Base-by-base conservation (phyloP, 2,329 filamentous ascomycete species). In the Shiraia sp. region DNA sequence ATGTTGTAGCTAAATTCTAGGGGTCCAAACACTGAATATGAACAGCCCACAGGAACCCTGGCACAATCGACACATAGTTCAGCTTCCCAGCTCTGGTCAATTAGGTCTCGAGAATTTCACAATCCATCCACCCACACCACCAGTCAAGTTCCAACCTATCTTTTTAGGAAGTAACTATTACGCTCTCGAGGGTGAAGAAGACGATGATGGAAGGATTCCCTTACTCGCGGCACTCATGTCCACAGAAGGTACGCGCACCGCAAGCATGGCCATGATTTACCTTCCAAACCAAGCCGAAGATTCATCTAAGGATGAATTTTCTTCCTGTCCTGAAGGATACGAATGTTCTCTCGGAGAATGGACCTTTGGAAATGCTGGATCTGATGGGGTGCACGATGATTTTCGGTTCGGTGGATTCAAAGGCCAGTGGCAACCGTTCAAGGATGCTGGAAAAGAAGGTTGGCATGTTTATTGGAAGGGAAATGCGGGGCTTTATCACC, bases 61-160 rank as follows among this genome's bases (percentile, higher is more conserved):
- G 53, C 38, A 58, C 34, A 28, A 42, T 8, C 54, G 48, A 16
- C 33, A 39, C 26, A 26, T 60, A 8, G 42, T 57, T 15, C 30
- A 24, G 4, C 39, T 63, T 3, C 53, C 56, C 9, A 40, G 37
- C 2, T 40, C 45, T 27, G 23, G 45, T 1, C 39, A 30, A 9
- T 42, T 59, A 5, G 59, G 58, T 10, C 44, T 63, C 22, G 56
- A 63, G 31, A 60, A 63, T 43, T 59, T 56, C 36, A 63, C 57
- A 8, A 32, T 59, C 4, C 43, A 51, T 16, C 55, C 57, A 3
- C 25, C 36, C 10, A 55, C 56, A n/a, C 40, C 45, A 6, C 45
- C 45, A 10, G 13, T 55, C 23, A 36, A 36, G 7, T 48, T 59
- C 34, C 13, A 33, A 3, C 55, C 51, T n/a, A 32, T 57, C 15